Percentiles rank a stretch among this genome's conserved stretches.
phyloP scores from a whole-genome alignment of 345 rosid species.

The Sapria himalayana region DNA sequence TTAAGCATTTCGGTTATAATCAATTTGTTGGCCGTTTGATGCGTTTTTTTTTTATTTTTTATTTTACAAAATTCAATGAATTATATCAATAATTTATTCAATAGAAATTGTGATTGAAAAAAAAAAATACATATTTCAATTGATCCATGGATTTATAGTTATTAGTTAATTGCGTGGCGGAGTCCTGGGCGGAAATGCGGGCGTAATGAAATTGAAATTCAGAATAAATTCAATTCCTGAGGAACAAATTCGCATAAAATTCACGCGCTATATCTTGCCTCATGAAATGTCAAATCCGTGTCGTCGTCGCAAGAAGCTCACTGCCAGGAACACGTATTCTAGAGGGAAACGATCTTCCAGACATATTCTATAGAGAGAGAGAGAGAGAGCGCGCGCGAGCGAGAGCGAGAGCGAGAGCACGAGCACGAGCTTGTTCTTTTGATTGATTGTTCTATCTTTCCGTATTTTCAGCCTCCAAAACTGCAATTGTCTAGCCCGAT shows the following conservation, averaged over 20 bases:
- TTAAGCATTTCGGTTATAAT: no score
- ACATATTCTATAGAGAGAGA: slow-evolving; percentile 13
- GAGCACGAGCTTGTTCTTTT: not conserved
- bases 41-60: no score
- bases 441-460: slow-evolving; percentile 4
- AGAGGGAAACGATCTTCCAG: not conserved
- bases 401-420: slow-evolving; percentile 11
- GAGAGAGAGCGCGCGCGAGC: not conserved
- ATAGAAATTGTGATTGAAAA: no score
- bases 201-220: slow-evolving; percentile 67
- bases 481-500: no score
- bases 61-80: no score
- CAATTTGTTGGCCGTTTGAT: no score
- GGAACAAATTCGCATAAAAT: slow-evolving; percentile 10
- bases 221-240: slow-evolving; percentile 18
- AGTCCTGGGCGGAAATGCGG: slow-evolving; percentile 37
- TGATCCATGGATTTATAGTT: no score
- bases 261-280: slow-evolving; percentile 19
- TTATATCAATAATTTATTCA: no score
- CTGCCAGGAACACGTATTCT: not conserved
- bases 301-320: slow-evolving; percentile 13
- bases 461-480: no score
- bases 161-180: no score
- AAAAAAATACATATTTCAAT: no score
- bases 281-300: slow-evolving; percentile 20